Evolutionary conservation across 2,329 filamentous ascomycete genomes (phyloP).

Genomic region (Chalara sp.): DNA sequence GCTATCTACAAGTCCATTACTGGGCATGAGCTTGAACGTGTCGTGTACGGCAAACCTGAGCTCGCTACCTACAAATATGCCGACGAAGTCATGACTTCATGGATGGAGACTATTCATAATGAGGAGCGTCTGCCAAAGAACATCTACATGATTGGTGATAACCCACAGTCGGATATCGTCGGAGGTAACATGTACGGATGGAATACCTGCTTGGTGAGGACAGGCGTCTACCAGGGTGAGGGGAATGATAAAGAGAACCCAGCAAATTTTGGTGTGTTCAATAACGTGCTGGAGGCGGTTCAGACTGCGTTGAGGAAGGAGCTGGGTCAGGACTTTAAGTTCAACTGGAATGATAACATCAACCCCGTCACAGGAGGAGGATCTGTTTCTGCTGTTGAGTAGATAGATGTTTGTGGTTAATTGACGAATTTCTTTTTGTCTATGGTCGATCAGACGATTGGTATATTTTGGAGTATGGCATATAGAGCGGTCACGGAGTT

Average conservation of each 20-base stretch:
- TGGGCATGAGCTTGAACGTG: conserved; percentile 64
- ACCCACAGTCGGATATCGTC: conserved; percentile 66
- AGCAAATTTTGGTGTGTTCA: conserved; percentile 70
- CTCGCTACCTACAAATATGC: conserved; percentile 73
- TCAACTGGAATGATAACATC: conserved; percentile 64
- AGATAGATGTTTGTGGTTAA: conserved; percentile 18
- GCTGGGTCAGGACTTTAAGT: conserved; percentile 67
- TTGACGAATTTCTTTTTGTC: background rate
- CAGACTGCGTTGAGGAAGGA: conserved; percentile 61
- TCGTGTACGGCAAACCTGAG: conserved; percentile 71
- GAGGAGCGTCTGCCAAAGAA: conserved; percentile 63
- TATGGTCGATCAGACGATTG: background rate
- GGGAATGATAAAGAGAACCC: conserved; percentile 73
- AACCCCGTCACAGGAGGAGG: conserved; percentile 57
- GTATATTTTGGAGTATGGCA: background rate
- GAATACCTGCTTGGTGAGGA: conserved; percentile 74
- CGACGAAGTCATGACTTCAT: conserved; percentile 63
- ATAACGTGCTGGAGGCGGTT: conserved; percentile 66
- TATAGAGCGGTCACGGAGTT: background rate
- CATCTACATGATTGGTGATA: conserved; percentile 73
- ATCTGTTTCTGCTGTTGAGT: conserved; percentile 48
- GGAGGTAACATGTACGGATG: conserved; percentile 77
- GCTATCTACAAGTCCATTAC: conserved; percentile 68
- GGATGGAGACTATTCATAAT: conserved; percentile 72
- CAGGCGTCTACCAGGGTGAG: conserved; percentile 71